These are phyloP conservation scores for Moricandia moricandioides DNA, from an alignment of 345 rosid species.

Conservation along the genomic window DNA sequence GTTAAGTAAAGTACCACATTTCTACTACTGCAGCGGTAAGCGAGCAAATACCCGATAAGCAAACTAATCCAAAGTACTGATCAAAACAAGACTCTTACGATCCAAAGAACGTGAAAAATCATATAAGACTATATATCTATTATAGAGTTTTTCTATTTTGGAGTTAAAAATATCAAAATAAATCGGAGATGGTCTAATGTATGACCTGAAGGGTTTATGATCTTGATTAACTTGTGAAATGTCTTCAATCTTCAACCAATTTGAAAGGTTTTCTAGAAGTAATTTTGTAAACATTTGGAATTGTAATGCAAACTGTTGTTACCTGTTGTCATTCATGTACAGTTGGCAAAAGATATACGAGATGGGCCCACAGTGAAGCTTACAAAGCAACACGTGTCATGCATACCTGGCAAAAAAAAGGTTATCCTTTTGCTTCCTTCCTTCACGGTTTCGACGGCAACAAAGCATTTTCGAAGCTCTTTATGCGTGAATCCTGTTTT, in stretches of 20 bases:
- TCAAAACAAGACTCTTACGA: too few relatives aligned
- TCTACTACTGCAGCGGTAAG: not conserved
- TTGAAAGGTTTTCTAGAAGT: not conserved
- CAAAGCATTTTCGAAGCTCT: not conserved
- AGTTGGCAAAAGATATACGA: not conserved
- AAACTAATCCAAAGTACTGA: too few relatives aligned
- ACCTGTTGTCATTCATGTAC: not conserved
- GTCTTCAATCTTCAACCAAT: not conserved
- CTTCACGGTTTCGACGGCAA: not conserved
- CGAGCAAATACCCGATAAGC: too few relatives aligned
- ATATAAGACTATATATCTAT: too few relatives aligned
- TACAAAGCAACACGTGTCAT: conserved; percentile 27
- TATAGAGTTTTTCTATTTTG: too few relatives aligned
- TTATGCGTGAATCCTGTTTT: conserved; percentile 24
- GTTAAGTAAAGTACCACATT: too few relatives aligned
- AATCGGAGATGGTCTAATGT: too few relatives aligned
- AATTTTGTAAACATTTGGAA: not conserved
- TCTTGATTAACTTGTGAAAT: not conserved
- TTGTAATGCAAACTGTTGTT: not conserved
- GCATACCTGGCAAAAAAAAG: not conserved
- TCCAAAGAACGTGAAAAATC: too few relatives aligned
- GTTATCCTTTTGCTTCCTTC: not conserved
- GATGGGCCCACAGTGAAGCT: not conserved
- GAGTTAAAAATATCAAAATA: too few relatives aligned
- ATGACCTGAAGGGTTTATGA: too few relatives aligned